Evolutionary conservation across 1,139 yeast species (phyloP).

Genomic region (Yamadazyma membranifaciens): DNA sequence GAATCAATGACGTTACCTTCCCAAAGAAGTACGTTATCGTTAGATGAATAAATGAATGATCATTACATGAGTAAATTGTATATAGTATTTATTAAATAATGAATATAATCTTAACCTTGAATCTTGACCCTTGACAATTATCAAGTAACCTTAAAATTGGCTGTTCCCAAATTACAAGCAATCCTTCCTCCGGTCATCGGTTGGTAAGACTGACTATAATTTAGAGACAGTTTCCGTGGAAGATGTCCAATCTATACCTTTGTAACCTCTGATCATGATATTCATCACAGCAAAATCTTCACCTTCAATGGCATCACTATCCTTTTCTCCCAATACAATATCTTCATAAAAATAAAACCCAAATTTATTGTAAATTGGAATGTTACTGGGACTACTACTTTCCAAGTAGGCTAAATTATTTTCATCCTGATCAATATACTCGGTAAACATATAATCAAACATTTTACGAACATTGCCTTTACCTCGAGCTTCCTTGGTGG

Average conservation of each 20-base stretch:
- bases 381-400: conserved; percentile 50
- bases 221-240: conserved; percentile 13
- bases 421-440: conserved; percentile 46
- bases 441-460: conserved; percentile 54
- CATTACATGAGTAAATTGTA: conserved; percentile 2
- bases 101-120: neutral
- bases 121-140: neutral
- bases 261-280: conserved; percentile 53
- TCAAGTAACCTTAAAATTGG: neutral
- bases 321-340: conserved; percentile 46
- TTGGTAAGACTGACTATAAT: conserved; percentile 8
- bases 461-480: conserved; percentile 63
- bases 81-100: conserved; percentile 5
- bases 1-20: conserved; percentile 54
- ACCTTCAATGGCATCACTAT: conserved; percentile 35
- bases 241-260: conserved; percentile 39
- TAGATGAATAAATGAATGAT: conserved; percentile 40
- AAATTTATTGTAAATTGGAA: conserved; percentile 58
- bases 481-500: conserved; percentile 58
- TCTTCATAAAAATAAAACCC: conserved; percentile 54
- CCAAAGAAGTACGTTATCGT: conserved; percentile 58
- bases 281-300: conserved; percentile 54
- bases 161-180: conserved; percentile 4
- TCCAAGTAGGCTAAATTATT: conserved; percentile 53
- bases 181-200: conserved; percentile 4